These are phyloP conservation scores for Oryza rufipogon DNA, from an alignment of 176 grass and related monocot species.

Conservation along the genomic window DNA sequence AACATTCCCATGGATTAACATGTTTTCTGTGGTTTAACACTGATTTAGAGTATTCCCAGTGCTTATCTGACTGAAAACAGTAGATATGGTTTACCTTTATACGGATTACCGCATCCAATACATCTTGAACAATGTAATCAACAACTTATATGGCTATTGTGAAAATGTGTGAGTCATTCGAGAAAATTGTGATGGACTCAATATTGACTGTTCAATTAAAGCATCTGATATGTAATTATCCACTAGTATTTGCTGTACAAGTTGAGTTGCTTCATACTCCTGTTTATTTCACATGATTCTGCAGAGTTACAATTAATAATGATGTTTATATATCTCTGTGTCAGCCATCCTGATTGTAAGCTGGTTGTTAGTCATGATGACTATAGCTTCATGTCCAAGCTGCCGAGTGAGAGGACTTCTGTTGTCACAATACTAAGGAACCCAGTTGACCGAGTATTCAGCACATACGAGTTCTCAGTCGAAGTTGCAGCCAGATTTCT, in stretches of 20 bases:
- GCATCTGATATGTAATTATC: neutral
- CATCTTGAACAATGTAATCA: neutral
- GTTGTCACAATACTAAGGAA: constrained; percentile 91
- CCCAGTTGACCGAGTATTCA: constrained; percentile 91
- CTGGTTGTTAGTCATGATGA: constrained; percentile 94
- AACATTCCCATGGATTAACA: too few relatives aligned
- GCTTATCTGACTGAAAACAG: neutral
- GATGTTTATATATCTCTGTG: constrained; percentile 21
- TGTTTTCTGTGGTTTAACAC: neutral
- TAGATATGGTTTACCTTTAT: neutral
- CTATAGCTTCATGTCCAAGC: constrained; percentile 91
- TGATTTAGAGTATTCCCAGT: neutral
- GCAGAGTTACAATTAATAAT: constrained; percentile 28
- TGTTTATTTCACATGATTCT: constrained; percentile 22
- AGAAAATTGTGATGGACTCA: neutral
- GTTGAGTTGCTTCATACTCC: neutral
- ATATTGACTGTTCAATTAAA: constrained; percentile 11
- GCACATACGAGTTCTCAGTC: constrained; percentile 94
- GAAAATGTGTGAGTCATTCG: neutral
- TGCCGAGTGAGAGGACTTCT: constrained; percentile 85
- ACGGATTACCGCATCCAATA: constrained; percentile 17
- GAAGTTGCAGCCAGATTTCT: constrained; percentile 99
- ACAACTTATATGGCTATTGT: neutral
- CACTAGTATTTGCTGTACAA: neutral
- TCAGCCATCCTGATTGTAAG: constrained; percentile 94